Conservation (phyloP, 768 basidiomycete species). For the Pleurotus giganteus region DNA sequence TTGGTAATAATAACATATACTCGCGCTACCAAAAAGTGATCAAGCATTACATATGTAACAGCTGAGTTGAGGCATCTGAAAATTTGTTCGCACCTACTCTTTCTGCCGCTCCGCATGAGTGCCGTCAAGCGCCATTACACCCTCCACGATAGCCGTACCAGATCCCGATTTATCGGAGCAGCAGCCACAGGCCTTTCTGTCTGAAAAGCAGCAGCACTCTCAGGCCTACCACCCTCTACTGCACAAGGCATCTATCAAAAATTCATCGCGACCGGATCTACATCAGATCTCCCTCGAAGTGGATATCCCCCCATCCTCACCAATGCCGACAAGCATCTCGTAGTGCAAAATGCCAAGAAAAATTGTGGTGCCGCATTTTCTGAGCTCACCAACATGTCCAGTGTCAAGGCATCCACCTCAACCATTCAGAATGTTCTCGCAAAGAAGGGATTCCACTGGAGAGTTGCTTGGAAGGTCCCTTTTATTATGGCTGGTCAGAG, state of each 20-base stretch:
- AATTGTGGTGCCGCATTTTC: slow-evolving; percentile 18
- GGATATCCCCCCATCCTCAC: slow-evolving; percentile 20
- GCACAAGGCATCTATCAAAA: slow-evolving; percentile 17
- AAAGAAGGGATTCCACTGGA: slow-evolving; percentile 17
- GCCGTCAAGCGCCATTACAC: neutral
- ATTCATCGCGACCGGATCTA: slow-evolving; percentile 18
- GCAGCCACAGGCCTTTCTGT: slow-evolving; percentile 4
- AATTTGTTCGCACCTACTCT: neutral
- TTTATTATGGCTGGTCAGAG: slow-evolving; percentile 19
- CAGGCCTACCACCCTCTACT: slow-evolving; percentile 12
- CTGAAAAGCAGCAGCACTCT: slow-evolving; percentile 10
- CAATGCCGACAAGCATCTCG: slow-evolving; percentile 8
- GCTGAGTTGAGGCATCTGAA: neutral
- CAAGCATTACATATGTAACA: neutral
- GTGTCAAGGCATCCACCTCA: slow-evolving; percentile 1
- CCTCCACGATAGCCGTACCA: slow-evolving; percentile 13
- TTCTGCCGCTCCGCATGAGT: no score
- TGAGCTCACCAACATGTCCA: slow-evolving; percentile 17
- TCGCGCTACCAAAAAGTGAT: neutral
- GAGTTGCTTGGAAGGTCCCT: slow-evolving; percentile 23
- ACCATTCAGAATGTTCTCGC: slow-evolving; percentile 18
- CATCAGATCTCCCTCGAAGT: slow-evolving; percentile 16
- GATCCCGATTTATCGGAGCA: slow-evolving; percentile 18
- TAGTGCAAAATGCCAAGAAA: slow-evolving; percentile 16
- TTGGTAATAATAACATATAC: no score